Conservation (phyloP, 345 rosid species). For the Limnanthes douglasii region DNA sequence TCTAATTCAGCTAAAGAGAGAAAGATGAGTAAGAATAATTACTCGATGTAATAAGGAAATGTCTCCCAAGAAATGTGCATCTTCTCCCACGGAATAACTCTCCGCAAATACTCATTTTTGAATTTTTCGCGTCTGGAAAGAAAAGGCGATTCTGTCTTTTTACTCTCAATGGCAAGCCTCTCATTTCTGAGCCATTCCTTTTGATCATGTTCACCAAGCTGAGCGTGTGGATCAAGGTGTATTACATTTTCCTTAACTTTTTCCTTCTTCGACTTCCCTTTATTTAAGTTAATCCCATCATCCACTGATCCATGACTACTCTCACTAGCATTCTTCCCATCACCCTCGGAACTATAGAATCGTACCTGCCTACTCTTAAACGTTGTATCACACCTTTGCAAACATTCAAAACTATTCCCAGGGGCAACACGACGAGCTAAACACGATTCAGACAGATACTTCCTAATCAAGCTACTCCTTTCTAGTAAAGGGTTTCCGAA, state of each 20-base stretch:
- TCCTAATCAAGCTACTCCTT: conserved; percentile 21
- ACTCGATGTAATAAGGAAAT: conserved; percentile 90
- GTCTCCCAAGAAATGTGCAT: conserved; percentile 82
- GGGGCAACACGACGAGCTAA: conserved; percentile 10
- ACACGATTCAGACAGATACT: conserved; percentile 15
- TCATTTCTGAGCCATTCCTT: conserved; percentile 86
- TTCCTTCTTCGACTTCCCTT: conserved; percentile 23
- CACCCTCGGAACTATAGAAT: conserved; percentile 63
- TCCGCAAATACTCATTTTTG: conserved; percentile 59
- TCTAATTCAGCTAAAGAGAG: not conserved
- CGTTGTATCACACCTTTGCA: conserved; percentile 8
- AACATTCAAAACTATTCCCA: conserved; percentile 10
- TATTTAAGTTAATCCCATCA: conserved; percentile 25
- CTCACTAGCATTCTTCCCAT: conserved; percentile 74
- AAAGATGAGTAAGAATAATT: conserved; percentile 12
- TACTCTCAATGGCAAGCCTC: conserved; percentile 54
- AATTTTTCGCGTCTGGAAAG: conserved; percentile 61
- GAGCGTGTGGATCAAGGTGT: conserved; percentile 46
- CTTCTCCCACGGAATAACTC: conserved; percentile 87
- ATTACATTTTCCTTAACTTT: conserved; percentile 15
- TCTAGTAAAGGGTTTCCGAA: conserved; percentile 10
- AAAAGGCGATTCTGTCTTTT: conserved; percentile 70
- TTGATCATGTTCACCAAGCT: conserved; percentile 84
- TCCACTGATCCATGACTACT: conserved; percentile 36
- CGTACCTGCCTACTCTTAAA: conserved; percentile 28